phyloP scores from a whole-genome alignment of 805 yeast genomes.

The Myxozyma vanderwaltii region DNA sequence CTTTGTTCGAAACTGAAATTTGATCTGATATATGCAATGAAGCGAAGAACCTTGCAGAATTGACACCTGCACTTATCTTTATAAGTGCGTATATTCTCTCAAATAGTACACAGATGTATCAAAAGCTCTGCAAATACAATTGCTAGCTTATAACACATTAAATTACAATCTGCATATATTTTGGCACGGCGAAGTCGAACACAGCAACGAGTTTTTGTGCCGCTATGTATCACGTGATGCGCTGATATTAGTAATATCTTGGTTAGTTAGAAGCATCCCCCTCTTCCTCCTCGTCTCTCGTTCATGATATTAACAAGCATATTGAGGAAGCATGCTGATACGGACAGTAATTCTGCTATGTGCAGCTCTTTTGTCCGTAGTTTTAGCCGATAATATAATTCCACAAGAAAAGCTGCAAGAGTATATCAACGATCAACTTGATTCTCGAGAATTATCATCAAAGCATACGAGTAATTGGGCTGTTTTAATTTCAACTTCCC shows the following conservation, averaged over 20 bases:
- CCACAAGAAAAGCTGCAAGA: constrained; percentile 3
- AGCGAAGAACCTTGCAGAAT: too few species aligned
- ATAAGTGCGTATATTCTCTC: too few species aligned
- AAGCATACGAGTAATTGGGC: constrained; percentile 46
- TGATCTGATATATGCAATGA: too few species aligned
- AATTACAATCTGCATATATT: background rate
- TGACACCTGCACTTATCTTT: background rate
- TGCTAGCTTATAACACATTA: background rate
- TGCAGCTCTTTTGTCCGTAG: background rate
- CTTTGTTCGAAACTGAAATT: background rate
- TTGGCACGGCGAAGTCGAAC: too few species aligned
- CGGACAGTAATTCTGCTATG: background rate
- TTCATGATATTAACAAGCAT: too few species aligned
- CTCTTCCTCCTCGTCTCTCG: background rate
- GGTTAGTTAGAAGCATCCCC: background rate
- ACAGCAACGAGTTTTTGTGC: too few species aligned
- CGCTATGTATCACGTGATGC: too few species aligned
- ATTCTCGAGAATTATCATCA: background rate
- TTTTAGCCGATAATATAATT: background rate
- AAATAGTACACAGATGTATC: too few species aligned
- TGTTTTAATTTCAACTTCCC: constrained; percentile 89
- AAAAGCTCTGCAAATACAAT: background rate
- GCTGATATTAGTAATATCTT: background rate
- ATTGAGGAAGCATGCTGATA: background rate
- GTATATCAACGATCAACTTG: constrained; percentile 2